phyloP scores from a whole-genome alignment of 1,139 yeast species.

The Blastobotrys indianensis region DNA sequence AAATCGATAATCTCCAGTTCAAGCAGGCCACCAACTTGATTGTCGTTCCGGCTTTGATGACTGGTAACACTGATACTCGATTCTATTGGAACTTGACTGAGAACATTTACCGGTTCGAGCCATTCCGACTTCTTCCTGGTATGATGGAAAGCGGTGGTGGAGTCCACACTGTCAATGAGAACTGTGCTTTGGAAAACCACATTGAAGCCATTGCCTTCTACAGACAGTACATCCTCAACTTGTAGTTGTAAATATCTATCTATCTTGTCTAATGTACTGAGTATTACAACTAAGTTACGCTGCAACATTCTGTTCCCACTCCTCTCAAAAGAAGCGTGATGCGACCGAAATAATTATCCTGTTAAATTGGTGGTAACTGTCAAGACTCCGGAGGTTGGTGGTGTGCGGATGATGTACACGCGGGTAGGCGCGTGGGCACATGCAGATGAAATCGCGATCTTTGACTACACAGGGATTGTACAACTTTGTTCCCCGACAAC shows the following conservation, averaged over 20 bases:
- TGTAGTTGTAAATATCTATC: conserved; percentile 7
- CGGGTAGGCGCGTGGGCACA: too few species aligned
- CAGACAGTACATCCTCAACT: conserved; percentile 45
- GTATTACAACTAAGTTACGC: too few species aligned
- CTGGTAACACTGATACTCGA: conserved; percentile 82
- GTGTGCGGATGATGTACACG: too few species aligned
- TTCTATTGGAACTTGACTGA: conserved; percentile 70
- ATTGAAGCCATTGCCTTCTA: conserved; percentile 54
- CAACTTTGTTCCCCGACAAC: too few species aligned
- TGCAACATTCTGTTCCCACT: too few species aligned
- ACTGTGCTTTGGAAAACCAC: conserved; percentile 47
- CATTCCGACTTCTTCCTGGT: conserved; percentile 24
- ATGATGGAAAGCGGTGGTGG: conserved; percentile 8
- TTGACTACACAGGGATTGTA: too few species aligned
- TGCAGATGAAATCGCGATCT: too few species aligned
- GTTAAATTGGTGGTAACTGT: too few species aligned
- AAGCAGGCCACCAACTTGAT: conserved; percentile 29
- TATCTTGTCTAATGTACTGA: too few species aligned
- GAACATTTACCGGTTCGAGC: conserved; percentile 64
- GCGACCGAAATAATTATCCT: too few species aligned
- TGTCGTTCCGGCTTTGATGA: conserved; percentile 61
- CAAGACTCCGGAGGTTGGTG: too few species aligned
- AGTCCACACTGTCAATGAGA: conserved; percentile 58
- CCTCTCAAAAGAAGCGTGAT: too few species aligned
- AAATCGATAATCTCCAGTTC: conserved; percentile 5